Evolutionary conservation across 139 green algal genomes (phyloP).

Genomic region (Chlorella sp.): DNA sequence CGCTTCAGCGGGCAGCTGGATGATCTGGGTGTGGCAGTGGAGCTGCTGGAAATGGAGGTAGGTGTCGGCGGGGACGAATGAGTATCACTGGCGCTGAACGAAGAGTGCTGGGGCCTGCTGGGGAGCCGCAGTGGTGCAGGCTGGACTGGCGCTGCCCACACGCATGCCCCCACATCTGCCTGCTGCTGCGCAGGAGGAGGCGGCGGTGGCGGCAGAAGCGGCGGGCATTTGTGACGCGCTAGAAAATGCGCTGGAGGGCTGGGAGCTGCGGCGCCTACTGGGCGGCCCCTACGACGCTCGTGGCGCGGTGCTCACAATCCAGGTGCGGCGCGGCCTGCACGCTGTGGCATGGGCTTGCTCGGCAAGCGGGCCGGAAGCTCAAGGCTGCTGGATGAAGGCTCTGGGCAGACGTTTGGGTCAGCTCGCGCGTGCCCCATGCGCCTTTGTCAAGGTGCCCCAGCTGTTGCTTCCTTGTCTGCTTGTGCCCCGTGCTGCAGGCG

Average conservation of each 20-base stretch:
- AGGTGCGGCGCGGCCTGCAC: conserved; percentile 13
- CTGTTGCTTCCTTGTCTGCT: too few relatives aligned
- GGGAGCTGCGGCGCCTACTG: conserved; percentile 75
- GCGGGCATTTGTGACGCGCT: conserved; percentile 3
- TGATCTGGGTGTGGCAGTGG: conserved; percentile 54
- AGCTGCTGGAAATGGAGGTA: conserved; percentile 68
- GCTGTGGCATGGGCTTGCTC: too few relatives aligned
- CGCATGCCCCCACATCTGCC: neutral
- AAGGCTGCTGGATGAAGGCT: too few relatives aligned
- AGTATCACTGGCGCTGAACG: too few relatives aligned
- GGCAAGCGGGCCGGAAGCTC: too few relatives aligned
- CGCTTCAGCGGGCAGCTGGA: conserved; percentile 48
- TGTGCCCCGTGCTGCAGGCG: conserved; percentile 55
- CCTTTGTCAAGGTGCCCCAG: too few relatives aligned
- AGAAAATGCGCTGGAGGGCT: conserved; percentile 40
- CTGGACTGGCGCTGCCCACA: neutral
- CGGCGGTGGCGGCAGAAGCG: conserved; percentile 45
- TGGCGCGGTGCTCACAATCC: conserved; percentile 31
- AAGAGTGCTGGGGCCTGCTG: too few relatives aligned
- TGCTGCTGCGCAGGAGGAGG: conserved; percentile 3
- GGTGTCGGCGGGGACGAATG: neutral
- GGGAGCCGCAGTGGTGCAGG: too few relatives aligned
- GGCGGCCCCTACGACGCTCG: conserved; percentile 66
- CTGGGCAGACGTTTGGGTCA: too few relatives aligned
- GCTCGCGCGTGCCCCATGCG: too few relatives aligned